phyloP scores from a whole-genome alignment of 768 basidiomycete genomes.

The Calocera viscosa region DNA sequence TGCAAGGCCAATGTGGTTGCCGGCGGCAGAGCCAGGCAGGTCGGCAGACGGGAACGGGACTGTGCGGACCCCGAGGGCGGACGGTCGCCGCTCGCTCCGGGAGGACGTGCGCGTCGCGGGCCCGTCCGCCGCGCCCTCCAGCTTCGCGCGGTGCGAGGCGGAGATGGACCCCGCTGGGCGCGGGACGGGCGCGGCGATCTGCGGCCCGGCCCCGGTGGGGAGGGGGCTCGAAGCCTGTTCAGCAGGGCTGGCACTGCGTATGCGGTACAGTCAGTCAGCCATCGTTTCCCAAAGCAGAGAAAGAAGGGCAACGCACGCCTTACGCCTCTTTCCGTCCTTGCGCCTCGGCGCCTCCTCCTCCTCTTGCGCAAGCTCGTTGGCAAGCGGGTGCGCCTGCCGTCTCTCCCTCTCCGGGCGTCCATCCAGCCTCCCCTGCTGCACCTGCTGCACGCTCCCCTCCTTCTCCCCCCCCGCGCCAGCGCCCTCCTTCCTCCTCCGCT shows the following conservation, averaged over 20 bases:
- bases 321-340: conserved; percentile 6
- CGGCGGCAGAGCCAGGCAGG: conserved; percentile 17
- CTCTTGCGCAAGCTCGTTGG: not conserved
- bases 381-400: not conserved
- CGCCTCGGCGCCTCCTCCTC: not conserved
- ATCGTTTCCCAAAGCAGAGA: not conserved
- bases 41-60: conserved; percentile 3
- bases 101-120: not conserved
- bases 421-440: conserved; percentile 19
- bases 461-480: conserved; percentile 14
- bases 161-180: not conserved
- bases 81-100: not conserved
- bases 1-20: conserved; percentile 7
- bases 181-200: not conserved
- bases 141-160: conserved; percentile 4
- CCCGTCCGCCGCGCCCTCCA: not conserved
- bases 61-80: not conserved
- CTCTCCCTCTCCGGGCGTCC: conserved; percentile 6
- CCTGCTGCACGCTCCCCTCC: conserved; percentile 13
- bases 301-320: not conserved
- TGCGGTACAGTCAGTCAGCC: not conserved
- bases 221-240: not conserved
- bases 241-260: not conserved
- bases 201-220: not conserved
- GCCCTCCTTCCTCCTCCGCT: conserved; percentile 9